Percentiles rank a stretch among this genome's conserved stretches.
These are phyloP conservation scores for Dothistroma septosporum DNA, from an alignment of 2,329 filamentous ascomycete genomes.

Conservation along the genomic window DNA sequence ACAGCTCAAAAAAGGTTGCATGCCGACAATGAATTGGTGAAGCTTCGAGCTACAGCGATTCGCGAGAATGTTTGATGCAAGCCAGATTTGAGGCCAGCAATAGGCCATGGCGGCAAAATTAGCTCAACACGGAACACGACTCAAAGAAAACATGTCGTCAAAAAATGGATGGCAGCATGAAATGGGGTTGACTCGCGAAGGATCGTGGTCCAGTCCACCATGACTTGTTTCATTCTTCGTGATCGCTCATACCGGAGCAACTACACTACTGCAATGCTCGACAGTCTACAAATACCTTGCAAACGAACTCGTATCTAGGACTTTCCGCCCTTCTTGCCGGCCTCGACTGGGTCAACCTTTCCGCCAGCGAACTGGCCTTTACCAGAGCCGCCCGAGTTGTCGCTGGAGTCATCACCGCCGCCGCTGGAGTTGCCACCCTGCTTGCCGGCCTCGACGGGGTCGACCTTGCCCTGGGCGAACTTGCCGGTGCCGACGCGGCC, in stretches of 20 bases:
- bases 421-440: constrained; percentile 35
- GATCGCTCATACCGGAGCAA: neutral
- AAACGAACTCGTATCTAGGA: neutral
- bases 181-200: too few species aligned
- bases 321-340: constrained; percentile 39
- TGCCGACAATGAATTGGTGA: too few species aligned
- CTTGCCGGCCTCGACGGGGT: constrained; percentile 40
- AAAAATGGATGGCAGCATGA: too few species aligned
- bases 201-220: too few species aligned
- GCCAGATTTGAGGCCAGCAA: too few species aligned
- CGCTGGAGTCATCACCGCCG: constrained; percentile 12
- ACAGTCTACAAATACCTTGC: neutral
- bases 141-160: too few species aligned
- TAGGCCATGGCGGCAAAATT: too few species aligned
- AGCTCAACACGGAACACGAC: too few species aligned
- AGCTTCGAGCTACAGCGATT: too few species aligned
- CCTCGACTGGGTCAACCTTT: constrained; percentile 39
- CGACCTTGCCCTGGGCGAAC: constrained; percentile 42
- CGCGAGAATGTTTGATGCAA: too few species aligned
- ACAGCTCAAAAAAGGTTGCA: too few species aligned
- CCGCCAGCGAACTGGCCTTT: constrained; percentile 24
- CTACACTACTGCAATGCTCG: neutral
- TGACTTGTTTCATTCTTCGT: neutral
- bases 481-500: constrained; percentile 41
- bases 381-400: constrained; percentile 18